Evolutionary conservation across 1,284 basidiomycete genomes (phyloP).

Genomic region (Cutaneotrichosporon dermatis): DNA sequence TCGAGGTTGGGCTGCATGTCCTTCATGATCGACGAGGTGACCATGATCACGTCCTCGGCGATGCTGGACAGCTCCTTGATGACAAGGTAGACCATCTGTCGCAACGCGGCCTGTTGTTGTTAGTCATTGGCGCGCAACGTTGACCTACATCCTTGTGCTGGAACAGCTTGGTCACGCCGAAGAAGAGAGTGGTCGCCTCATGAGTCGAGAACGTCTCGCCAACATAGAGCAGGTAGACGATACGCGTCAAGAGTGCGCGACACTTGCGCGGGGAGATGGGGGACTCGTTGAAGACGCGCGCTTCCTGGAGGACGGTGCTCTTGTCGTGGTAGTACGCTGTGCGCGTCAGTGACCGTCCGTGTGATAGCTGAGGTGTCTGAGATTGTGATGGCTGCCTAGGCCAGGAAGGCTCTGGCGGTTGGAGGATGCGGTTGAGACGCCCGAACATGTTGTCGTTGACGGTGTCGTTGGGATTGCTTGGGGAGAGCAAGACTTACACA

Average conservation of each 20-base stretch:
- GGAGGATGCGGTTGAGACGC: background rate
- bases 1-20: constrained; percentile 99
- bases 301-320: constrained; percentile 94
- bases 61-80: constrained; percentile 96
- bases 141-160: constrained; percentile 95
- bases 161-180: constrained; percentile 97
- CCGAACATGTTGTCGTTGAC: background rate
- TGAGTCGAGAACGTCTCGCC: constrained; percentile 93
- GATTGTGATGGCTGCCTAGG: background rate
- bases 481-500: constrained; percentile 30
- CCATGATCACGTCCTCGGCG: constrained; percentile 99
- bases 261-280: constrained; percentile 97
- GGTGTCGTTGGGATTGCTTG: background rate
- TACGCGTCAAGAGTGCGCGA: constrained; percentile 89
- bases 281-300: constrained; percentile 98
- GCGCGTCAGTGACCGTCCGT: background rate
- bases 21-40: constrained; percentile 99
- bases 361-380: background rate
- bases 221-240: constrained; percentile 92
- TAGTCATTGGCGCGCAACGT: background rate
- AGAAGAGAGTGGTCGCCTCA: constrained; percentile 97
- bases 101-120: constrained; percentile 71
- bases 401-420: background rate
- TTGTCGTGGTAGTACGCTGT: constrained; percentile 68
- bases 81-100: constrained; percentile 97